Evolutionary conservation across 2,329 filamentous ascomycete species (phyloP).

Genomic region (Diaporthe batatas): DNA sequence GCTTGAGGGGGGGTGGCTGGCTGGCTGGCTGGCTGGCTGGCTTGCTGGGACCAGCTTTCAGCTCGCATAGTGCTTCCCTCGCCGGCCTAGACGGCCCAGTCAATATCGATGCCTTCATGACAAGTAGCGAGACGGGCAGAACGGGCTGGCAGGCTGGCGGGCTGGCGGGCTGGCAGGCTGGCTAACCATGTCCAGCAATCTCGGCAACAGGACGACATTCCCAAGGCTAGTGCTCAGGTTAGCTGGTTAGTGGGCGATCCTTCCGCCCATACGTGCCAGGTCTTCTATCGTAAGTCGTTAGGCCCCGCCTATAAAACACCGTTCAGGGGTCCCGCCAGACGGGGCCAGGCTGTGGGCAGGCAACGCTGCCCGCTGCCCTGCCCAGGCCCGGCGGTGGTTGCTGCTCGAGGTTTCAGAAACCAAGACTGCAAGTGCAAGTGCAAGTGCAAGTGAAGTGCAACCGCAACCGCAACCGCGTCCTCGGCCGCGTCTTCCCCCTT

Average conservation of each 20-base stretch:
- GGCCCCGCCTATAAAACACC: constrained; percentile 7
- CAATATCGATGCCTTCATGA: constrained; percentile 8
- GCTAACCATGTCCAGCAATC: constrained; percentile 30
- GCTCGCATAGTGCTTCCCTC: constrained; percentile 29
- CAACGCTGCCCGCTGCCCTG: constrained; percentile 4
- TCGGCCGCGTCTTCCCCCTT: background rate
- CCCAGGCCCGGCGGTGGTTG: background rate
- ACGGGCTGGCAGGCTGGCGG: background rate
- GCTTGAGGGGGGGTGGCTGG: too few relatives aligned
- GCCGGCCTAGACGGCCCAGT: constrained; percentile 23
- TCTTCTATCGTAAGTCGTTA: background rate
- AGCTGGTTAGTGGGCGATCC: constrained; percentile 29
- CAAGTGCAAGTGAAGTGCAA: background rate
- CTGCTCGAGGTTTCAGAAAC: constrained; percentile 27
- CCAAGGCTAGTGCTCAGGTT: constrained; percentile 30
- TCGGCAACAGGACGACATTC: constrained; percentile 23
- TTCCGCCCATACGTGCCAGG: constrained; percentile 28
- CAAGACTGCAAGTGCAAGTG: background rate
- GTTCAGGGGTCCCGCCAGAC: background rate
- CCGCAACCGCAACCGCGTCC: background rate
- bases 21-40: background rate
- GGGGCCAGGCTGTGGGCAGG: constrained; percentile 3
- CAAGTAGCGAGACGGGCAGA: background rate
- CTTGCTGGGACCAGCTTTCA: constrained; percentile 19
- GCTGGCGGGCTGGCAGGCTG: background rate